Evolutionary conservation across 805 yeast genomes (phyloP).

Genomic region (Cyberlindnera amylophila): DNA sequence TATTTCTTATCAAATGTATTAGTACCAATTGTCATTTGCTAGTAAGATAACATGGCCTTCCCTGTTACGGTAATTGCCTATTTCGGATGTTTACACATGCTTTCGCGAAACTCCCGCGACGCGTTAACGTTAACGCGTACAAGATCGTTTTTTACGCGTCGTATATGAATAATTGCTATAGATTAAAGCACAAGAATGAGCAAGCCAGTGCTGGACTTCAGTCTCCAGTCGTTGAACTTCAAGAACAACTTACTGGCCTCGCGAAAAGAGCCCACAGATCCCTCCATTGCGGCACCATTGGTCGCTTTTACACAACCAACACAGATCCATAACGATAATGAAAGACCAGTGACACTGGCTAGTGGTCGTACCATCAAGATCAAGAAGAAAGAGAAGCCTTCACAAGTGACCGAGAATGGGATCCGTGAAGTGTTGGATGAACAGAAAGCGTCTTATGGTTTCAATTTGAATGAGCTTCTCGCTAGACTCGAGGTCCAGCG

Average conservation of each 20-base stretch:
- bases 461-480: slow-evolving; percentile 34
- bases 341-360: slow-evolving; percentile 16
- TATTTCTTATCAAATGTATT: too few species aligned
- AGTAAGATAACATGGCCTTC: too few species aligned
- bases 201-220: slow-evolving; percentile 20
- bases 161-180: too few species aligned
- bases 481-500: slow-evolving; percentile 30
- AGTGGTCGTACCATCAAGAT: slow-evolving; percentile 19
- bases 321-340: slow-evolving; percentile 9
- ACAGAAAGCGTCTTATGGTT: slow-evolving; percentile 30
- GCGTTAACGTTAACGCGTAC: too few species aligned
- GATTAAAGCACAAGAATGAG: slow-evolving; percentile 17
- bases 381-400: slow-evolving; percentile 7
- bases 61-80: background rate
- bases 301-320: background rate
- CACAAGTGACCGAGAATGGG: background rate
- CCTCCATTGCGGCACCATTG: background rate
- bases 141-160: too few species aligned
- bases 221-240: slow-evolving; percentile 20
- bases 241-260: slow-evolving; percentile 17
- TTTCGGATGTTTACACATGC: background rate
- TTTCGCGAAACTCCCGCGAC: too few species aligned
- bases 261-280: background rate
- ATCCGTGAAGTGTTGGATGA: background rate
- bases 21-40: too few species aligned